These are phyloP conservation scores for Glarea lozoyensis DNA, from an alignment of 495 filamentous ascomycete genomes.

Conservation along the genomic window DNA sequence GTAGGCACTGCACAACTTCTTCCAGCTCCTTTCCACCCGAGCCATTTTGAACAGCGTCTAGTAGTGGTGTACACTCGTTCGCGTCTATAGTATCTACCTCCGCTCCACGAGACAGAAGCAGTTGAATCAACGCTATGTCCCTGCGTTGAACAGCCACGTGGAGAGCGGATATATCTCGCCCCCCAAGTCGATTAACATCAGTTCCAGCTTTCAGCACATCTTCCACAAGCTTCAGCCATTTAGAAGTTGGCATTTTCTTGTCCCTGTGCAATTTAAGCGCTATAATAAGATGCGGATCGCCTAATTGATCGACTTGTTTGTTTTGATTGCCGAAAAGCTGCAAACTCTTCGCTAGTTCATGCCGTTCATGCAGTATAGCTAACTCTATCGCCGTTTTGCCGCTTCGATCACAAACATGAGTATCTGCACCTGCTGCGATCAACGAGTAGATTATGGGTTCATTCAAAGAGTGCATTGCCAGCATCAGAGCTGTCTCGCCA, in stretches of 20 bases:
- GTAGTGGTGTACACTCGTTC: background rate
- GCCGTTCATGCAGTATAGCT: background rate
- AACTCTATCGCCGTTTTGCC: background rate
- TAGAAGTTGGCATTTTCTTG: background rate
- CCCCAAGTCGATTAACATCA: background rate
- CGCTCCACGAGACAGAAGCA: slow-evolving; percentile 20
- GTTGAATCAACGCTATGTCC: slow-evolving; percentile 9
- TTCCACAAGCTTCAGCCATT: background rate
- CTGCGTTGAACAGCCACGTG: background rate
- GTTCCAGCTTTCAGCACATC: background rate
- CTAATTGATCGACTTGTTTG: background rate
- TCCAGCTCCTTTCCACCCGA: slow-evolving; percentile 7
- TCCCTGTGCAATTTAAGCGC: background rate
- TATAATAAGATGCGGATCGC: background rate
- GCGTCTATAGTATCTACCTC: background rate
- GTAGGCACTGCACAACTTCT: slow-evolving; percentile 13
- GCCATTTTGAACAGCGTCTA: background rate
- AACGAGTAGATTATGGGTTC: background rate
- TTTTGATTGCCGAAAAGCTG: background rate
- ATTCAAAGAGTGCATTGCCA: background rate
- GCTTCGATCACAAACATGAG: background rate
- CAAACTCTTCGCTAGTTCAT: background rate
- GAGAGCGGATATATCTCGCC: slow-evolving; percentile 12
- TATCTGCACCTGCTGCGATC: background rate
- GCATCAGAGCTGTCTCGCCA: background rate